phyloP scores from a whole-genome alignment of 768 basidiomycete species.

The Hemileccinum rubropunctum region DNA sequence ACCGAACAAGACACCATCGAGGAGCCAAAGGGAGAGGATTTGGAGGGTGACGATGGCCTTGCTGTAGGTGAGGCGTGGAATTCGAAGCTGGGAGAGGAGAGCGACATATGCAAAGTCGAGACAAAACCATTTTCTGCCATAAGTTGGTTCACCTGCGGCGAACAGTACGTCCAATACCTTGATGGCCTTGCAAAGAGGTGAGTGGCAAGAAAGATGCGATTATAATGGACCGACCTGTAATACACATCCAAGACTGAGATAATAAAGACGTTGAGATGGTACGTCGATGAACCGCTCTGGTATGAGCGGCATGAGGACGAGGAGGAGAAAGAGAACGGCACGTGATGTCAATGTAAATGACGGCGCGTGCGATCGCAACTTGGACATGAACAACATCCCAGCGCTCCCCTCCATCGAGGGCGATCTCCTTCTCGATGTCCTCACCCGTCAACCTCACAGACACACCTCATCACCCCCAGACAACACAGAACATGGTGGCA shows the following conservation, averaged over 20 bases:
- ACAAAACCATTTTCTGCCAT: slow-evolving; percentile 68
- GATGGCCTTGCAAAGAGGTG: slow-evolving; percentile 49
- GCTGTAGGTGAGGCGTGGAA: slow-evolving; percentile 70
- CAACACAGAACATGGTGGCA: slow-evolving; percentile 51
- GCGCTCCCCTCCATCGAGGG: slow-evolving; percentile 56
- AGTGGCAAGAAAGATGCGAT: not conserved
- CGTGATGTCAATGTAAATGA: slow-evolving; percentile 11
- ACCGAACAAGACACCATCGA: slow-evolving; percentile 72
- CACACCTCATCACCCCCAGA: slow-evolving; percentile 30
- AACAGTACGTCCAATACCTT: slow-evolving; percentile 71
- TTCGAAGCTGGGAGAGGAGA: slow-evolving; percentile 59
- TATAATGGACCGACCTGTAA: slow-evolving; percentile 55
- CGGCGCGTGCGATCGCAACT: slow-evolving; percentile 2
- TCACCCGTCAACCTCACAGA: slow-evolving; percentile 47
- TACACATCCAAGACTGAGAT: slow-evolving; percentile 69
- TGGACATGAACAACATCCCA: slow-evolving; percentile 35
- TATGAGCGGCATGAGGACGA: slow-evolving; percentile 48
- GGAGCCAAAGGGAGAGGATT: slow-evolving; percentile 55
- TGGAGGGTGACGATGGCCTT: slow-evolving; percentile 62
- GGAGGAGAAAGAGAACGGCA: slow-evolving; percentile 8
- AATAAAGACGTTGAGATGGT: slow-evolving; percentile 78
- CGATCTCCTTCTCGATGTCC: slow-evolving; percentile 58
- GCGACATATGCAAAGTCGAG: slow-evolving; percentile 62
- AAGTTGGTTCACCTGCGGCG: slow-evolving; percentile 41
- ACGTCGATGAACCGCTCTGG: slow-evolving; percentile 72